Base-by-base conservation (phyloP, 768 basidiomycete genomes). In the Pisolithus tinctorius region DNA sequence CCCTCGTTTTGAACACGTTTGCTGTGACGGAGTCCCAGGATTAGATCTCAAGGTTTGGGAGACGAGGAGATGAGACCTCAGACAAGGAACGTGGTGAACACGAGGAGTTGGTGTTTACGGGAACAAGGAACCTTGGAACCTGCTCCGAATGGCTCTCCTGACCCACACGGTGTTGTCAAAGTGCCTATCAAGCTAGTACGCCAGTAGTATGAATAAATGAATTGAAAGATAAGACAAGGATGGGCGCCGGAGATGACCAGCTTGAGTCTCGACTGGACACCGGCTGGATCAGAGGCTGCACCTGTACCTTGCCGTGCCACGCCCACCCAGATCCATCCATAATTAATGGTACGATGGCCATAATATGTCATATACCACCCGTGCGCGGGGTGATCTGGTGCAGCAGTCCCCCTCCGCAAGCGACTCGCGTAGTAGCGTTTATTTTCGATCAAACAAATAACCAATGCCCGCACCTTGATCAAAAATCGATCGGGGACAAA, bases 1-100 rank as follows among this genome's bases (percentile, higher is more conserved):
- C 63, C 78, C 81, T 83, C 78, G 79, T 75, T 81, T 81, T 71
- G 70, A 74, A 79, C 85, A 87, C 84, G 86, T 80, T 84, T 74
- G 61, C 68, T 62, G 65, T 67, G 55, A 60, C 65, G 4, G n/a
- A 23, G n/a, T 34, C 27, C 29, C 45, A 46, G 45, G 45, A 49
- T 45, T 48, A 57, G 66, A 71, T 38, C 48, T 51, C 34, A 34
- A 51, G 34, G 23, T 10, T 51, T 51, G 47, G 16, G 34, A 41
- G 40, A 25, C 17, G 49, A 57, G 64, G 54, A 63, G 69, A 66
- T 59, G 76, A 68, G 65, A 20, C 20, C 20, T 20, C 20, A 20
- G 20, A 71, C 65, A 69, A 73, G 71, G 76, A 86, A 86, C 85
- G 85, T 87, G 85, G 75, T 73, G 61, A 74, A 82, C 84, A 86